phyloP scores from a whole-genome alignment of 1,284 basidiomycete genomes.

The Coriolopsis trogii region DNA sequence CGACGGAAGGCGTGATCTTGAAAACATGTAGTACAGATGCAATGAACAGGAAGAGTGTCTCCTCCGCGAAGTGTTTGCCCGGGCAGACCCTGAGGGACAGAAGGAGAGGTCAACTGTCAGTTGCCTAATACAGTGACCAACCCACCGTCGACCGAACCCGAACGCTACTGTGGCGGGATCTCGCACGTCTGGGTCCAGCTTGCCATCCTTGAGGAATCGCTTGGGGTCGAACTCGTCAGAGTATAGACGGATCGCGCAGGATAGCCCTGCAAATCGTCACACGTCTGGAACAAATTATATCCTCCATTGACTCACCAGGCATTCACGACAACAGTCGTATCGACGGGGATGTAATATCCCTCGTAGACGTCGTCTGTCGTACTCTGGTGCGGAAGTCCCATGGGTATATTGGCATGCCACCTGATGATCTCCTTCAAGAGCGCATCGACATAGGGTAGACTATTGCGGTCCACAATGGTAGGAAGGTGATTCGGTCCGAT shows the following conservation, averaged over 20 bases:
- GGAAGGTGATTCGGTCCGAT: slow-evolving; percentile 6
- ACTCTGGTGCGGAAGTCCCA: not conserved
- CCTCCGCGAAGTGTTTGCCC: slow-evolving; percentile 13
- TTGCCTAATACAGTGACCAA: not conserved
- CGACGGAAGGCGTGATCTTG: slow-evolving; percentile 10
- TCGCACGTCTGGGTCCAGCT: slow-evolving; percentile 4
- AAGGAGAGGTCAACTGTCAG: not conserved
- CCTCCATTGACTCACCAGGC: slow-evolving; percentile 7
- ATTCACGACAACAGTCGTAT: slow-evolving; percentile 18
- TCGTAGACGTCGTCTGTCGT: slow-evolving; percentile 3
- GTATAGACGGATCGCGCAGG: slow-evolving; percentile 9
- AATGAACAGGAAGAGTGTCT: slow-evolving; percentile 19
- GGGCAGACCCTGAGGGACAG: slow-evolving; percentile 7
- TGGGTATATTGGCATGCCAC: not conserved
- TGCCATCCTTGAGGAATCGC: slow-evolving; percentile 16
- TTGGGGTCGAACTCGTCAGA: slow-evolving; percentile 28
- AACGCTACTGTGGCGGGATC: slow-evolving; percentile 10
- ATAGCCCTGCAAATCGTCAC: not conserved
- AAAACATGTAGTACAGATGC: slow-evolving; percentile 16
- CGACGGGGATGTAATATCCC: slow-evolving; percentile 20
- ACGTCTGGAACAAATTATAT: not conserved
- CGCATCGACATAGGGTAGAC: too few relatives aligned
- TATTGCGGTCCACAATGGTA: slow-evolving; percentile 6
- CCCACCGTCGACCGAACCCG: slow-evolving; percentile 19
- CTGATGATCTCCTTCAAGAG: slow-evolving; percentile 7